A percentile compares a stretch with the other conserved stretches of the same genome.
Evolutionary conservation across 306 rosid species (phyloP).

Genomic region (Ormosia semicastrata): DNA sequence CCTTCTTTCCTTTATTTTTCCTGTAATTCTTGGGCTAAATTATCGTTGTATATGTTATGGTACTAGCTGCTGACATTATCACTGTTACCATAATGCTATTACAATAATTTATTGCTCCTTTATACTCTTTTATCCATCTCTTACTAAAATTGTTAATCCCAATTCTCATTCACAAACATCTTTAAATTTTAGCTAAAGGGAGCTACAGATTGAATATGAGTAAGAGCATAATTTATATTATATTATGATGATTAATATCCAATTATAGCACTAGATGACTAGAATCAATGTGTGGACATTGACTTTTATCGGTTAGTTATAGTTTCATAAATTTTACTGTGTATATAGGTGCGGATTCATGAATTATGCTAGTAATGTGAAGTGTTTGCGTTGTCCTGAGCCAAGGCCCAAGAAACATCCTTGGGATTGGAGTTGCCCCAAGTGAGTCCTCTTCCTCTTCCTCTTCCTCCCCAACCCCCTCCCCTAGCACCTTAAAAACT

Average conservation of each 20-base stretch:
- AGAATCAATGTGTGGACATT: not conserved
- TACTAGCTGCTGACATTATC: not conserved
- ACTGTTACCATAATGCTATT: not conserved
- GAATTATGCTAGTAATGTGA: conserved; percentile 66
- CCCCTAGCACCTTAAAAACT: no score
- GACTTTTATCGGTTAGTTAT: not conserved
- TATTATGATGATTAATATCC: not conserved
- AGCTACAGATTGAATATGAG: not conserved
- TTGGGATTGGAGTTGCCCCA: conserved; percentile 78
- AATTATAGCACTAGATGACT: not conserved
- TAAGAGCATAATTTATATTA: conserved; percentile 1
- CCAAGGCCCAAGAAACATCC: conserved; percentile 50
- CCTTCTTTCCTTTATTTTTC: not conserved
- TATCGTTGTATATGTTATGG: not conserved
- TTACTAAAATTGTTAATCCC: conserved; percentile 1
- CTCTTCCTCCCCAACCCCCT: no score
- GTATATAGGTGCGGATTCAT: conserved; percentile 66
- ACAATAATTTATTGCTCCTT: not conserved
- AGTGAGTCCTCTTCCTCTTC: conserved; percentile 43
- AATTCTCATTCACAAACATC: conserved; percentile 7
- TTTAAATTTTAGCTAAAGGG: not conserved
- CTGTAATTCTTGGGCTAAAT: not conserved
- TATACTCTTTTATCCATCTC: not conserved
- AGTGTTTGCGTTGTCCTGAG: conserved; percentile 65
- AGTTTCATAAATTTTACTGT: conserved; percentile 15